Evolutionary conservation across 352 stramenopile genomes (phyloP).

Genomic region (Globisporangium okanoganense): DNA sequence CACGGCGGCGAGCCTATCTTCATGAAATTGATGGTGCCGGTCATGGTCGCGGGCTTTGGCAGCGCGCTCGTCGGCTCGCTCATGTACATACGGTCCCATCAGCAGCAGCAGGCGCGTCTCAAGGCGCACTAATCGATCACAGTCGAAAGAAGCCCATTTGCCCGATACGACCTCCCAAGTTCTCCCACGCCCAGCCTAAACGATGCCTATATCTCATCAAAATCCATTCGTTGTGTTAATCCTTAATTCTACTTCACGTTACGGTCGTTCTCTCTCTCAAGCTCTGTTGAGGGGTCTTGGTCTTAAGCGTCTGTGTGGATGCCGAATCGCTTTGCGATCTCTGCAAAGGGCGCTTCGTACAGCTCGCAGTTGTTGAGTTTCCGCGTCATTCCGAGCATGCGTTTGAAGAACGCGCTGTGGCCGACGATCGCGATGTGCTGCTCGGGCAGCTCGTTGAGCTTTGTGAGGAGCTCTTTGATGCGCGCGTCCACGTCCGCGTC

Average conservation of each 20-base stretch:
- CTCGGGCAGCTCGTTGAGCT: constrained; percentile 52
- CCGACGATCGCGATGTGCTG: constrained; percentile 75
- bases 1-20: constrained; percentile 77
- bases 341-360: constrained; percentile 30
- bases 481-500: constrained; percentile 50
- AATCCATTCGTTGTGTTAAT: no score
- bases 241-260: no score
- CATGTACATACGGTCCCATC: constrained; percentile 29
- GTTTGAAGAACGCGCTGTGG: constrained; percentile 85
- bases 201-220: no score
- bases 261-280: background rate
- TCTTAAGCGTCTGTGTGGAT: background rate
- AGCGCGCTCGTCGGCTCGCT: constrained; percentile 43
- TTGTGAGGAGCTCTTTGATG: constrained; percentile 60
- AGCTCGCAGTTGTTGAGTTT: constrained; percentile 85
- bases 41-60: constrained; percentile 64
- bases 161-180: no score
- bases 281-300: background rate
- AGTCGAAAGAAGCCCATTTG: no score
- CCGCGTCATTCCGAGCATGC: constrained; percentile 70
- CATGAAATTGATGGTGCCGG: constrained; percentile 72
- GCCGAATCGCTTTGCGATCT: constrained; percentile 21
- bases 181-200: no score
- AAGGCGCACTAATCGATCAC: background rate
- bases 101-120: constrained; percentile 21